Base-by-base conservation (phyloP, 148 eudicot genomes). In the Linanthus parryae region DNA sequence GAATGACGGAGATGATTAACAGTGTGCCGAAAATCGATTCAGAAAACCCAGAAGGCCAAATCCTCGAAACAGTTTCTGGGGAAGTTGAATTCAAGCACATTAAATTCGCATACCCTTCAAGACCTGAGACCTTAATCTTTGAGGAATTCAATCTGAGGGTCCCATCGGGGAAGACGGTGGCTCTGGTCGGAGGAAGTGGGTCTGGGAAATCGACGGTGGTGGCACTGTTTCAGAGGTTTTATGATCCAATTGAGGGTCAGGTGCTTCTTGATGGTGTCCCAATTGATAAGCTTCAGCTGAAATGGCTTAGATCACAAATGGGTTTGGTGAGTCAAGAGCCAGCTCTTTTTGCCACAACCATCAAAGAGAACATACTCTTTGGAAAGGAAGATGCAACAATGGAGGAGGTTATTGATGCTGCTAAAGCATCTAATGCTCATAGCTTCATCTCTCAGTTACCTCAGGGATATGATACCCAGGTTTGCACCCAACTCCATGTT, bases 281-380 rank as follows among this genome's bases (percentile, higher is more conserved):
- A 5, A 82, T 82, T 21, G 73, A 77, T 39, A 80, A 78, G 73
- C 58, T 89, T 8, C 95, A 82, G 22, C 51, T 89, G 1, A 89
- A 75, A 66, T 89, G 97, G 97, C 39, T 89, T 25, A 71, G 97
- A 56, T 77, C 88, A 13, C 88, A 80, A 41, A 85, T 89, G 95
- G 97, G 97, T 18, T 33, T 89, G 37, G 97, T 89, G 42, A 85
- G 97, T 59, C 97, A 89, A 47, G 97, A 89, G 63, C 97, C 97
- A 1, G 90, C 85, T 1, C 73, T 89, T 3, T 89, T 89, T 50
- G 97, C 85, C 0, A 82, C 97, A 0, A 61, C 79, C 1, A 82
- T 89, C 17, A 89, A 75, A 64, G 97, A 89, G 51, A 89, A 89
- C 61, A 85, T 89, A 55, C 77, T 89, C 51, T 85, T 89, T 35